Evolutionary conservation across 2,329 filamentous ascomycete genomes (phyloP).

Genomic region (Cordyceps fumosorosea): DNA sequence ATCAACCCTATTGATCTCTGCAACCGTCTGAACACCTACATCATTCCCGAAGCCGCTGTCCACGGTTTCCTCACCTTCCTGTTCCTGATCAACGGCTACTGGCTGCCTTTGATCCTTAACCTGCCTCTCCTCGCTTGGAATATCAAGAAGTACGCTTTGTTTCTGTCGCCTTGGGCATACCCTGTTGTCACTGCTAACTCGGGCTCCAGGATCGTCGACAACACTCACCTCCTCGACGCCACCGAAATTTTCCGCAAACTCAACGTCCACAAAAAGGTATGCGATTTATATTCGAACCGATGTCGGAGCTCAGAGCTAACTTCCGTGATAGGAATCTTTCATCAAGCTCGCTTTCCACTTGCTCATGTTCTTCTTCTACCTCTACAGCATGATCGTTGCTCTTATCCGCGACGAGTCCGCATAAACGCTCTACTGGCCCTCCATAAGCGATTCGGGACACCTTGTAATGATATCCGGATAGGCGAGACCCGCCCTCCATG

Average conservation of each 20-base stretch:
- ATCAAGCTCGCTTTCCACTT: conserved; percentile 98
- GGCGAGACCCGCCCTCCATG: conserved; percentile 3
- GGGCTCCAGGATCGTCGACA: conserved; percentile 75
- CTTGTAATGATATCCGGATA: conserved; percentile 13
- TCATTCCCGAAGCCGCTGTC: conserved; percentile 95
- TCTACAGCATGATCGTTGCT: conserved; percentile 97
- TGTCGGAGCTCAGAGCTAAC: conserved; percentile 18
- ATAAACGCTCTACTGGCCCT: conserved; percentile 39
- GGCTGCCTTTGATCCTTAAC: conserved; percentile 88
- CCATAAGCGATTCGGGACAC: conserved; percentile 4
- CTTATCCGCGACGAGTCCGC: conserved; percentile 91
- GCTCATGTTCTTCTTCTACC: conserved; percentile 99
- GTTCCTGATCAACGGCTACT: conserved; percentile 98
- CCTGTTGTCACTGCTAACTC: conserved; percentile 17
- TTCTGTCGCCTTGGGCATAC: neutral
- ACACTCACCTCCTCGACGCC: conserved; percentile 92
- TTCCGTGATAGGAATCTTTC: conserved; percentile 74
- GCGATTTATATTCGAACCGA: conserved; percentile 6
- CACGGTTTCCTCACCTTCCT: conserved; percentile 93
- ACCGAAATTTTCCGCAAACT: conserved; percentile 99
- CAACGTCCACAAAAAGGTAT: conserved; percentile 97
- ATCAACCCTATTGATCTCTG: conserved; percentile 99
- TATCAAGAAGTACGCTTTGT: conserved; percentile 79
- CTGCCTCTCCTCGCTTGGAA: conserved; percentile 90
- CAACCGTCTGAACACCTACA: conserved; percentile 99